Conservation (phyloP, 495 filamentous ascomycete genomes). For the Rostrohypoxylon terebratum region DNA sequence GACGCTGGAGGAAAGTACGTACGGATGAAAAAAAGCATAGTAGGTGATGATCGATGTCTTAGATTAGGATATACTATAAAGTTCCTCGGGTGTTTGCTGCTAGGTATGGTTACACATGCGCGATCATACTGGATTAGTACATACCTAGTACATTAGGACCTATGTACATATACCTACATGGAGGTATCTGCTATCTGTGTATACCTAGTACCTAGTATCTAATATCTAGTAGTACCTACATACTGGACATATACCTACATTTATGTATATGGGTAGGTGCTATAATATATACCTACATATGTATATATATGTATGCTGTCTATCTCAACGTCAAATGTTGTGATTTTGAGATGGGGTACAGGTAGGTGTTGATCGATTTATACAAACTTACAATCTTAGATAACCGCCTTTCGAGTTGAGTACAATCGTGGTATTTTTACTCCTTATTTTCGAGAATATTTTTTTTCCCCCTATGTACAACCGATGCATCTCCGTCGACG, state of each 20-base stretch:
- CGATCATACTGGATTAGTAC: neutral
- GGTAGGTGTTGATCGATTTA: too few relatives aligned
- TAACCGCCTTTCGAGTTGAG: neutral
- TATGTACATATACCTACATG: too few relatives aligned
- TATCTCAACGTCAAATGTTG: neutral
- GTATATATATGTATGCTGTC: neutral
- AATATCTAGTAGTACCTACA: too few relatives aligned
- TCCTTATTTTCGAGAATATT: neutral
- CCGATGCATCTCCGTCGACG: conserved; percentile 30
- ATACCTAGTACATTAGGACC: too few relatives aligned
- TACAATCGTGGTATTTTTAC: neutral
- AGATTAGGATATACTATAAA: neutral
- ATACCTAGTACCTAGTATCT: too few relatives aligned
- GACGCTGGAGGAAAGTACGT: neutral
- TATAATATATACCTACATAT: neutral
- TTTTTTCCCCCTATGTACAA: conserved; percentile 22
- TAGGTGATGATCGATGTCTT: neutral
- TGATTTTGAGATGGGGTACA: neutral
- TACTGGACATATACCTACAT: neutral
- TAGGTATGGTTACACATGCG: neutral
- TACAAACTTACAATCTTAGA: too few relatives aligned
- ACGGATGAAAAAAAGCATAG: neutral
- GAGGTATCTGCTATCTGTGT: too few relatives aligned
- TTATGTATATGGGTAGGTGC: too few relatives aligned
- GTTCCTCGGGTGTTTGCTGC: neutral